Conservation (phyloP, 345 rosid genomes). For the Camelina laxa region DNA sequence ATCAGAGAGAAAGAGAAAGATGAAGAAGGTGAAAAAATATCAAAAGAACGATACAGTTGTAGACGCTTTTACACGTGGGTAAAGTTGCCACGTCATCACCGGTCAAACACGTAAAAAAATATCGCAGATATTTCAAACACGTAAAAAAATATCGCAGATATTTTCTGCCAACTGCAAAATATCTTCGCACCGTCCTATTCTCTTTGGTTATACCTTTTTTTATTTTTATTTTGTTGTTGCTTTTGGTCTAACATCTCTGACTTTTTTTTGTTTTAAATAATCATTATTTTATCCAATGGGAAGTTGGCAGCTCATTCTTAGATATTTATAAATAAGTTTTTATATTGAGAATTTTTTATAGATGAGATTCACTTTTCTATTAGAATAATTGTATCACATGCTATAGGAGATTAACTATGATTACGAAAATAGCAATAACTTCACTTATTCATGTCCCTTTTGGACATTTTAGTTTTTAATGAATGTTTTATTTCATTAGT, state of each 20-base stretch:
- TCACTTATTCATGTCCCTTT: not conserved
- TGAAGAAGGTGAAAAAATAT: not conserved
- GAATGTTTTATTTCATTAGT: too few relatives aligned
- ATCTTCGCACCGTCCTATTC: slow-evolving; percentile 34
- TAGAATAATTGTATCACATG: not conserved
- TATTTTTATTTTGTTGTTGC: not conserved
- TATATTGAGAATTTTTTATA: not conserved
- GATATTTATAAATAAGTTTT: too few relatives aligned
- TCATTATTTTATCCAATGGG: not conserved
- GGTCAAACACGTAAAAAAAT: slow-evolving; percentile 14
- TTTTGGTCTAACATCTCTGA: not conserved
- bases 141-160: slow-evolving; percentile 36
- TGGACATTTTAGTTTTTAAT: not conserved
- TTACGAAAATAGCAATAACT: not conserved
- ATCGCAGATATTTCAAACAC: slow-evolving; percentile 28
- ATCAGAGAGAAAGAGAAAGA: not conserved
- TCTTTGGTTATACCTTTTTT: not conserved
- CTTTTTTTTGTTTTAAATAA: not conserved
- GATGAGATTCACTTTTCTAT: not conserved
- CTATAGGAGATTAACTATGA: not conserved
- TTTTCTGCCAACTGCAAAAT: slow-evolving; percentile 29
- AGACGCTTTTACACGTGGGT: slow-evolving; percentile 76
- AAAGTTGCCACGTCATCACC: slow-evolving; percentile 55
- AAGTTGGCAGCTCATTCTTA: not conserved
- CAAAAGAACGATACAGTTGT: slow-evolving; percentile 59